Conservation (phyloP, 768 basidiomycete genomes). For the Clathrus columnatus region DNA sequence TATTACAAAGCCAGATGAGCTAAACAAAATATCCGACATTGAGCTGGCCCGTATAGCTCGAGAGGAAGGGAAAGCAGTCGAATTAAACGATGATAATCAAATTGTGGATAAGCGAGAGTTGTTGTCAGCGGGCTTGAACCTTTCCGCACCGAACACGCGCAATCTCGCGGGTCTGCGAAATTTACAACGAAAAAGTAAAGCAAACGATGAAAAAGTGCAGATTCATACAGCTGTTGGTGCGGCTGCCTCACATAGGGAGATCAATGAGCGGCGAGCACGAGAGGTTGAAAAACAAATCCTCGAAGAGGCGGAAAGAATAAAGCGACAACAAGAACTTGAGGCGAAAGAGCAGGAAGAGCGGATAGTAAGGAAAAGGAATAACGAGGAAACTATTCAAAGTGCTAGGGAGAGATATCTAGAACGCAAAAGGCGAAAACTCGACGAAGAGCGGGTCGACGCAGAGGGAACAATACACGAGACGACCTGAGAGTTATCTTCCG, state of each 20-base stretch:
- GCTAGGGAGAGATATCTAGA: slow-evolving; percentile 69
- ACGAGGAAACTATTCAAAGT: slow-evolving; percentile 59
- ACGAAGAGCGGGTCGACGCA: slow-evolving; percentile 26
- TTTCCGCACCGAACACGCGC: slow-evolving; percentile 76
- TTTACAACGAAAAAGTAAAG: slow-evolving; percentile 19
- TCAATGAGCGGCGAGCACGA: slow-evolving; percentile 70
- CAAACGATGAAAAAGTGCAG: slow-evolving; percentile 25
- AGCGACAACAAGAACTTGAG: slow-evolving; percentile 45
- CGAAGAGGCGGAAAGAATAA: slow-evolving; percentile 56
- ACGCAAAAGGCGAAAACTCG: slow-evolving; percentile 71
- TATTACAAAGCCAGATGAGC: slow-evolving; percentile 63
- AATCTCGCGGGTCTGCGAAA: slow-evolving; percentile 36
- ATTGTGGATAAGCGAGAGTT: slow-evolving; percentile 94
- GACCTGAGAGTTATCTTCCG: too few relatives aligned
- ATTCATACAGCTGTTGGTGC: slow-evolving; percentile 74
- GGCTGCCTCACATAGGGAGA: slow-evolving; percentile 72
- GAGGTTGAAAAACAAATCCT: slow-evolving; percentile 76
- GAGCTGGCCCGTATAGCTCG: slow-evolving; percentile 64
- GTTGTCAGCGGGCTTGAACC: slow-evolving; percentile 84
- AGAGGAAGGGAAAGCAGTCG: slow-evolving; percentile 74
- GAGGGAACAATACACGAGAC: background rate
- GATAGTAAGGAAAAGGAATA: slow-evolving; percentile 66
- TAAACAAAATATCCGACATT: slow-evolving; percentile 56
- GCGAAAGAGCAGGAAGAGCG: slow-evolving; percentile 61
- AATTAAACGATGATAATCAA: slow-evolving; percentile 94